Evolutionary conservation across 202 grass and related monocot species (phyloP).

Genomic region (Digitaria exilis): DNA sequence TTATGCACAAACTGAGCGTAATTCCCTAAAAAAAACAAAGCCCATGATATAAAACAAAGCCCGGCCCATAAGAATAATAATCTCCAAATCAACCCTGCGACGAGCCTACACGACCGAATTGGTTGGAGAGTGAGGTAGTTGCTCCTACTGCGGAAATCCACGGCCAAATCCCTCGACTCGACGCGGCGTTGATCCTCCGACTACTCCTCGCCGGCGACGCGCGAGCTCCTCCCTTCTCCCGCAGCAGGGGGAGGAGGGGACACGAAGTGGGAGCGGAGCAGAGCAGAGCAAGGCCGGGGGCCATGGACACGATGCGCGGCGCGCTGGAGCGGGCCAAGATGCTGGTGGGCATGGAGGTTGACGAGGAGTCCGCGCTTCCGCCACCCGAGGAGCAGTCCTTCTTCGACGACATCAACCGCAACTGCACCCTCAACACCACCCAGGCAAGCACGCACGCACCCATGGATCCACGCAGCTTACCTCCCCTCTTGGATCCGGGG

Average conservation of each 20-base stretch:
- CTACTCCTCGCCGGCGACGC: not conserved
- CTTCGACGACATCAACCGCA: constrained; percentile 86
- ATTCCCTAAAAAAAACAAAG: no score
- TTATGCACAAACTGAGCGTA: no score
- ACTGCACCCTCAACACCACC: constrained; percentile 82
- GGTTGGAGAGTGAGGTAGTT: not conserved
- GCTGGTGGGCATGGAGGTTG: constrained; percentile 92
- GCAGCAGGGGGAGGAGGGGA: not conserved
- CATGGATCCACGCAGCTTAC: not conserved
- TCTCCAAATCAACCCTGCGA: not conserved
- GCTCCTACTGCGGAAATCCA: not conserved
- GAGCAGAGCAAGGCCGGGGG: not conserved
- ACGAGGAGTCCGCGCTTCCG: constrained; percentile 72
- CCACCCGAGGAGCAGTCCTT: constrained; percentile 80
- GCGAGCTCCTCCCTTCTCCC: not conserved
- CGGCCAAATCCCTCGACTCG: not conserved
- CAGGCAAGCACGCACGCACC: constrained; percentile 48
- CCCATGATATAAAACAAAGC: no score
- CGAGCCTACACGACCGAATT: not conserved
- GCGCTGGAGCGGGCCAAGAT: constrained; percentile 97
- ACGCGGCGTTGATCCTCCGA: not conserved
- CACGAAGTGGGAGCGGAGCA: not conserved
- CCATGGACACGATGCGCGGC: constrained; percentile 79
- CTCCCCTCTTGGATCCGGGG: constrained; percentile 14
- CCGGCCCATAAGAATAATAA: not conserved